These are phyloP conservation scores for Kappamyces sp. DNA, from an alignment of 192 early-diverging fungal species.

Conservation along the genomic window DNA sequence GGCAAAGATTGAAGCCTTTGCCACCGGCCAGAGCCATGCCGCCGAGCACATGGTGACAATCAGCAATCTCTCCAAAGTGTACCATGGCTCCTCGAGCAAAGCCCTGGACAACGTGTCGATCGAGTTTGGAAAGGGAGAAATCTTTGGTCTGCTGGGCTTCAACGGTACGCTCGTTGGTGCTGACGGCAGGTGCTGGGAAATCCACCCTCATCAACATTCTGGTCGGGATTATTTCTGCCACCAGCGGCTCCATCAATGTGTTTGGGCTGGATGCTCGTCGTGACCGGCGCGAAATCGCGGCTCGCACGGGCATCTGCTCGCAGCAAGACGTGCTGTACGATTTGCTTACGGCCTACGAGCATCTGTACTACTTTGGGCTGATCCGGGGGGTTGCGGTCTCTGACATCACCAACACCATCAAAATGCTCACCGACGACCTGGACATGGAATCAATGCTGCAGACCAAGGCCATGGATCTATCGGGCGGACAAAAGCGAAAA, in stretches of 20 bases:
- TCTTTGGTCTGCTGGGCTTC: not conserved
- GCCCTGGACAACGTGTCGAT: not conserved
- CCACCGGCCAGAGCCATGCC: not conserved
- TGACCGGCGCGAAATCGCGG: conserved; percentile 21
- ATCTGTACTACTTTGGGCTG: conserved; percentile 63
- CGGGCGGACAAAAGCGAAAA: conserved; percentile 66
- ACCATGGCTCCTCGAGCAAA: conserved; percentile 2
- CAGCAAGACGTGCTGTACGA: conserved; percentile 70
- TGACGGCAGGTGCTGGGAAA: not conserved
- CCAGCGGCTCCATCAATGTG: conserved; percentile 48
- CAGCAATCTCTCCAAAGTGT: not conserved
- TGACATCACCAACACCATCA: not conserved
- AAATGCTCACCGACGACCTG: not conserved
- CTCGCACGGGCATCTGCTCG: conserved; percentile 62
- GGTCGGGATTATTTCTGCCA: conserved; percentile 45
- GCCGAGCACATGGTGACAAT: not conserved
- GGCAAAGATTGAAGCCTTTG: not conserved
- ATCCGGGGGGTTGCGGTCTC: conserved; percentile 59
- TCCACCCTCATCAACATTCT: conserved; percentile 1
- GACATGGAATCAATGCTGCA: not conserved
- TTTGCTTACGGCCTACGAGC: conserved; percentile 64
- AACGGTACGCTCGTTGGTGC: too few relatives aligned
- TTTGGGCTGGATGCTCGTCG: conserved; percentile 33
- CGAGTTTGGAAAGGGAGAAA: conserved; percentile 2
- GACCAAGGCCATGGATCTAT: conserved; percentile 14